These are phyloP conservation scores for Ophiocytium majus DNA, from an alignment of 352 stramenopile genomes.

Conservation along the genomic window DNA sequence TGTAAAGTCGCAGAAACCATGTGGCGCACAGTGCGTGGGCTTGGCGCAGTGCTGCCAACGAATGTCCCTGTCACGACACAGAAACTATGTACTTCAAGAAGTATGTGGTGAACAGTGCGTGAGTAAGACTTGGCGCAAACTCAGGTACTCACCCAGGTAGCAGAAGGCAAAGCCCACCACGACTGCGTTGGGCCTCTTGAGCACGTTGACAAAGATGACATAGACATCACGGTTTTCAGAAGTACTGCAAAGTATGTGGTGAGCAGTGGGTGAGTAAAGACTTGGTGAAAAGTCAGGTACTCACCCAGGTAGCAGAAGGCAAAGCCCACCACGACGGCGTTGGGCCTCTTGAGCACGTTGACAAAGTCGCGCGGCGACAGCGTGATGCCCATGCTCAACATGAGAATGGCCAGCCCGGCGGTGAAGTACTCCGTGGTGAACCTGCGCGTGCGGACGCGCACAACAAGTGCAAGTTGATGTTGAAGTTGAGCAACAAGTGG, in stretches of 20 bases:
- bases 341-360: slow-evolving; percentile 65
- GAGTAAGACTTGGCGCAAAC: too few species aligned
- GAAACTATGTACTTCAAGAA: too few species aligned
- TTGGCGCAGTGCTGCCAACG: too few species aligned
- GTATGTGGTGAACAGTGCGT: too few species aligned
- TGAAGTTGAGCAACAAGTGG: background rate
- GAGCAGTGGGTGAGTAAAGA: too few species aligned
- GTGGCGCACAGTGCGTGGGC: too few species aligned
- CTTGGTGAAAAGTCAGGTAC: too few species aligned
- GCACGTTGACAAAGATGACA: slow-evolving; percentile 71
- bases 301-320: slow-evolving; percentile 67
- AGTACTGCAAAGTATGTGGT: too few species aligned
- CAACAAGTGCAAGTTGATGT: background rate
- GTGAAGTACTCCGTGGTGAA: slow-evolving; percentile 81
- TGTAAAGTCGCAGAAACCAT: too few species aligned
- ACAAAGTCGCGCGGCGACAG: slow-evolving; percentile 73
- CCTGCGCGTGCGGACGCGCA: background rate
- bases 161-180: slow-evolving; percentile 75
- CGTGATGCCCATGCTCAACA: slow-evolving; percentile 83
- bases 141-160: slow-evolving; percentile 61
- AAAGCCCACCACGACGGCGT: slow-evolving; percentile 74
- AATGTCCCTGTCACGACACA: too few species aligned
- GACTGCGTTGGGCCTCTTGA: slow-evolving; percentile 66
- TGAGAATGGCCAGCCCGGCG: slow-evolving; percentile 69
- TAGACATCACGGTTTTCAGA: too few species aligned